Evolutionary conservation across 495 filamentous ascomycete species (phyloP), one percentile per base, ranked within the genome.

Genomic region (Neurospora sp.): DNA sequence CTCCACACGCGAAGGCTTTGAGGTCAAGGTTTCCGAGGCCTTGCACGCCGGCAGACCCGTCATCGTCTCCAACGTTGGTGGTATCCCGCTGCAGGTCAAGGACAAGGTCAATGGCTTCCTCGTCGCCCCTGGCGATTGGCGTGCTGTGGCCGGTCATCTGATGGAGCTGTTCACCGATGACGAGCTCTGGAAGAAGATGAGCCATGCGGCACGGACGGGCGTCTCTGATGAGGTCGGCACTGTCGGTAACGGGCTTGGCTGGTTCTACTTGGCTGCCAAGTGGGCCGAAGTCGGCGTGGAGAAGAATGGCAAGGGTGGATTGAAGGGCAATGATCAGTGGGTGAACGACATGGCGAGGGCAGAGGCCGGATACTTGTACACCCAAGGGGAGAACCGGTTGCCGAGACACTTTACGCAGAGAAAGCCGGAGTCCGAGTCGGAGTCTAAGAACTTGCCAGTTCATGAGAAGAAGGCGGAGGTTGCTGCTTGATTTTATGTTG

Each of bases 11-110:
- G 93, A 97, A 79, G 93, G 93, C 4, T 97, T 97, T 77, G 93
- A 97, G 79, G 91, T 96, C 72, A 97, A 96, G 82, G 93, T 97
- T 19, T 94, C 91, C 0, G 93, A 97, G 80, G 93, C 92, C 36
- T 85, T 94, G 9, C 93, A 95, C 80, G 93, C 94, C 75, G 93
- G 93, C 31, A 89, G 91, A 13, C 93, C 93, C 3, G 87, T 94
- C 69, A 93, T 97, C 71, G 92, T 92, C 7, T 93, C 92, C 1
- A 85, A 85, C 19, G 91, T 91, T 0, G 93, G 93, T 39, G 93
- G 93, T 5, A 94, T 97, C 70, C 92, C 93, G 0, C 85, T 96
- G 13, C 93, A 96, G 81, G 86, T 96, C 45, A 86, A 90, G 74
- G 81, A 96, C 77, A 85, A 85, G 66, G 88, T 92, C 77, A 92